These are phyloP conservation scores for Gossypium lobatum DNA, from an alignment of 441 rosid species.

Conservation along the genomic window DNA sequence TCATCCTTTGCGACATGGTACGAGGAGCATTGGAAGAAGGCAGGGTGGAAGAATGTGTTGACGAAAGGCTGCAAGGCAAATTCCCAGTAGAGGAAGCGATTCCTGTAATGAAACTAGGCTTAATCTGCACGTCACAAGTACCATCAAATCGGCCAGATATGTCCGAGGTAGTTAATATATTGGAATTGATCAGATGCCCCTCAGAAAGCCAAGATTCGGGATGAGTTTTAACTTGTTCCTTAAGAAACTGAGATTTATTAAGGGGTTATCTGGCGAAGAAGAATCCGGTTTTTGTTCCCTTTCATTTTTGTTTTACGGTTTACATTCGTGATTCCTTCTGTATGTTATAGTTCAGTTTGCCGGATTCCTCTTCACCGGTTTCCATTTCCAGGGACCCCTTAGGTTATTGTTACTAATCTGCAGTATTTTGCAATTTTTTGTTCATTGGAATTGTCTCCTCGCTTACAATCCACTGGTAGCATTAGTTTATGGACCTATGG, in stretches of 20 bases:
- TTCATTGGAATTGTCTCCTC: constrained; percentile 8
- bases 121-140: constrained; percentile 90
- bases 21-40: constrained; percentile 86
- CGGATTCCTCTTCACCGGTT: constrained; percentile 93
- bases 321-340: constrained; percentile 33
- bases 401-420: constrained; percentile 23
- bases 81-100: constrained; percentile 75
- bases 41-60: constrained; percentile 73
- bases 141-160: constrained; percentile 95
- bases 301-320: not conserved
- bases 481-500: not conserved
- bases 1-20: constrained; percentile 86
- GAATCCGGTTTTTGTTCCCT: constrained; percentile 64
- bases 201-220: constrained; percentile 70
- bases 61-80: constrained; percentile 58
- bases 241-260: constrained; percentile 18
- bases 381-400: constrained; percentile 35
- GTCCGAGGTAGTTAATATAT: constrained; percentile 86
- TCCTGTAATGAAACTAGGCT: constrained; percentile 83
- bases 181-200: constrained; percentile 88
- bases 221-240: constrained; percentile 24
- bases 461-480: constrained; percentile 5
- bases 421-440: constrained; percentile 1
- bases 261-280: constrained; percentile 61
- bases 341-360: constrained; percentile 24